Conservation (phyloP, 495 filamentous ascomycete species). For the Hypoxylon lenormandii region DNA sequence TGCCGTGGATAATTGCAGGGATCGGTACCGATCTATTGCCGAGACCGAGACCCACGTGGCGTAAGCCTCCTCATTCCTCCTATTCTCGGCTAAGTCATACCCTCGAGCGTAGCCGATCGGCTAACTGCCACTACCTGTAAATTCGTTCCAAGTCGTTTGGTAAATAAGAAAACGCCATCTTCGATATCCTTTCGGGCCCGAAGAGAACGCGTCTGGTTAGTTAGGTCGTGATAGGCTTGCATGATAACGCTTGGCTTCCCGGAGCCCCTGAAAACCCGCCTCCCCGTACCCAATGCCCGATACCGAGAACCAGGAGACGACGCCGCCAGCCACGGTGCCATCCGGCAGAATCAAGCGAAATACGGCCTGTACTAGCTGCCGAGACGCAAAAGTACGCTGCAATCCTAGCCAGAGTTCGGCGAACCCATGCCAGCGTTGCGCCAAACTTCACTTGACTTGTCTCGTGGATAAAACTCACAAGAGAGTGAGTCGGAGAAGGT, state of each 20-base stretch:
- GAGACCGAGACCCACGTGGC: conserved; percentile 34
- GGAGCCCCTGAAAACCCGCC: not conserved
- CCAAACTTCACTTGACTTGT: conserved; percentile 59
- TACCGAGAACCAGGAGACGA: conserved; percentile 38
- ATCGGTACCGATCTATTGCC: conserved; percentile 39
- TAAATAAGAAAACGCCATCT: conserved; percentile 14
- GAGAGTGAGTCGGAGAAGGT: conserved; percentile 58
- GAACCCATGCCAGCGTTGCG: conserved; percentile 58
- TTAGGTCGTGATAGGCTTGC: conserved; percentile 1
- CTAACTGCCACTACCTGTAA: conserved; percentile 21
- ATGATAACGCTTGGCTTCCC: conserved; percentile 9
- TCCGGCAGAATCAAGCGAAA: conserved; percentile 56
- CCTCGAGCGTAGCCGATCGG: conserved; percentile 32
- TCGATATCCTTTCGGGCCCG: conserved; percentile 25
- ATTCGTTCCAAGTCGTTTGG: conserved; percentile 6
- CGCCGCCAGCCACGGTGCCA: conserved; percentile 20
- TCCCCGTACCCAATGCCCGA: conserved; percentile 42
- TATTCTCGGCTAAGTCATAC: conserved; percentile 2
- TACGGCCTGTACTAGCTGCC: conserved; percentile 58
- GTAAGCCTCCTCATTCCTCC: conserved; percentile 28
- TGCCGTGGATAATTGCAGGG: conserved; percentile 15
- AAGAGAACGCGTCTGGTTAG: not conserved
- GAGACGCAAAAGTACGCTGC: conserved; percentile 60
- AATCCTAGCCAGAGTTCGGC: conserved; percentile 56
- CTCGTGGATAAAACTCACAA: conserved; percentile 62